Evolutionary conservation across 768 basidiomycete species (phyloP), one percentile per base, ranked within the genome.

Genomic region (Tylopilus cervinicoccineus): DNA sequence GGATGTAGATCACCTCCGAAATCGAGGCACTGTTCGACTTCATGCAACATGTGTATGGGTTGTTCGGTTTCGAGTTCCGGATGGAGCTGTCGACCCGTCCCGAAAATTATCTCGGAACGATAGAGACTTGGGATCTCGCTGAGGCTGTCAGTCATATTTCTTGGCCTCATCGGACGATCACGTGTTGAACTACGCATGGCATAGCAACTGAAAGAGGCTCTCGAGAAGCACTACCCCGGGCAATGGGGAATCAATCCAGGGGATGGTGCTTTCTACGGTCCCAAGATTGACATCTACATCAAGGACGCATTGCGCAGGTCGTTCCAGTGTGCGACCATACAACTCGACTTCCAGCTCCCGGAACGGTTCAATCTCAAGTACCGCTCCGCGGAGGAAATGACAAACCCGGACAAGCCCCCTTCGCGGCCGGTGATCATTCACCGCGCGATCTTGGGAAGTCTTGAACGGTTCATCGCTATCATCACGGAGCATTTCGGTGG

Each of bases 201-300:
- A 33, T 64, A 93, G 88, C 90, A 92, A 87, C 79, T 94, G 45
- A 84, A 76, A 44, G 73, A 77, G 56, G 86, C 91, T 2, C 81
- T 99, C 43, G 89, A 98, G 29, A 85, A 84, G 59, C 79, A 81
- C 48, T 87, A 93, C 57, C 81, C 91, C 0, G 93, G 90, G 39
- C 78, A 88, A 56, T 99, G 96, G 96, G 79, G 84, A 45, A 69
- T 94, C 48, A 96, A 96, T 68, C 89, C 90, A 9, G 95, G 93
- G 38, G 96, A 99, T 61, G 96, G 96, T 42, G 96, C 96, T 10
- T 99, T 99, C 79, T 99, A 99, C 71, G 96, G 96, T 0, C 96
- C 96, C 54, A 98, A 98, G 76, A 95, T 97, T 61, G 96, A 98
- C 70, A 95, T 99, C 72, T 92, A 88, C 51, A 88, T 98, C 64